A percentile compares a stretch with the other conserved stretches of the same genome.
phyloP scores from a whole-genome alignment of 2,329 filamentous ascomycete species.

The Scortechinia acanthostroma region DNA sequence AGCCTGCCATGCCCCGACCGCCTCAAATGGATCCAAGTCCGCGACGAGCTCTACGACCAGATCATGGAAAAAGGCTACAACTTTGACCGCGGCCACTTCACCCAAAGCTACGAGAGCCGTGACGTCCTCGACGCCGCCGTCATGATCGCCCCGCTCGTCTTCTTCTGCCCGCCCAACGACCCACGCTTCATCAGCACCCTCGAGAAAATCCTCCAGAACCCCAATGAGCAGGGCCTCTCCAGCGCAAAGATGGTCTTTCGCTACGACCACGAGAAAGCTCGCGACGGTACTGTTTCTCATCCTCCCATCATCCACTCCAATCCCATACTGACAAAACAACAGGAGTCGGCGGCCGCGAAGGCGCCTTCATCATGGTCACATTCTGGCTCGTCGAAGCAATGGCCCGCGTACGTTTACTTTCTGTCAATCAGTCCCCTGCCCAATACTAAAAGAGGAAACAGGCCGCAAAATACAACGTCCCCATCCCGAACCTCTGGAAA shows the following conservation, averaged over 20 bases:
- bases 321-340: conserved; percentile 10
- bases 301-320: not conserved
- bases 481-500: conserved; percentile 21
- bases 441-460: conserved; percentile 41
- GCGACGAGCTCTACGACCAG: conserved; percentile 67
- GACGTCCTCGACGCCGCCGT: conserved; percentile 69
- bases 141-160: conserved; percentile 71
- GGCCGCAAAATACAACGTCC: conserved; percentile 17
- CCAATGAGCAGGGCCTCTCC: conserved; percentile 70
- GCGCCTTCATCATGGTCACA: conserved; percentile 75
- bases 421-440: not conserved
- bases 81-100: conserved; percentile 59
- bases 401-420: conserved; percentile 52
- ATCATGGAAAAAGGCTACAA: conserved; percentile 77
- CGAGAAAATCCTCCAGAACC: conserved; percentile 63
- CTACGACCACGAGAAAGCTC: conserved; percentile 62
- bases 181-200: conserved; percentile 69
- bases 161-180: conserved; percentile 73
- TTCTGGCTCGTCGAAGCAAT: conserved; percentile 78
- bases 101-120: conserved; percentile 69
- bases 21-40: conserved; percentile 53
- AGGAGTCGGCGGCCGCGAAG: conserved; percentile 70
- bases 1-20: conserved; percentile 68
- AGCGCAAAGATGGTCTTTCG: conserved; percentile 71
- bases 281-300: conserved; percentile 66